phyloP scores from a whole-genome alignment of 441 rosid genomes.

The Erysimum pusillum region DNA sequence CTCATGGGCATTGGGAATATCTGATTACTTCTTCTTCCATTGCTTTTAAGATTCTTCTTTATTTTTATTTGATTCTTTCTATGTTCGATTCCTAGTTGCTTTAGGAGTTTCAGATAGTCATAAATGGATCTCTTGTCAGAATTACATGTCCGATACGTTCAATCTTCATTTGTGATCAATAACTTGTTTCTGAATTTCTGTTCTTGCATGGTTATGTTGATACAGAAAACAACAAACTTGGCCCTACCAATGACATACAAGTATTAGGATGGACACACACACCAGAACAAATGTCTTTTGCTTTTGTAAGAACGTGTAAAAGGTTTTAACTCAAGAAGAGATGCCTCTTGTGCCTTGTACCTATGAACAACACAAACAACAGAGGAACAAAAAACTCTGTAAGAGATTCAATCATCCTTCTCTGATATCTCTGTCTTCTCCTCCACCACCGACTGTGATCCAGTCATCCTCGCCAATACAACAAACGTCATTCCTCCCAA shows the following conservation, averaged over 20 bases:
- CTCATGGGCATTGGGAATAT: background rate
- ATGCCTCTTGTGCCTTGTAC: slow-evolving; percentile 19
- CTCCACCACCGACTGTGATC: slow-evolving; percentile 46
- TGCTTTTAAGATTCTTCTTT: background rate
- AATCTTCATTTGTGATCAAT: background rate
- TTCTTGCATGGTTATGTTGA: background rate
- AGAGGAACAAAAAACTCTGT: slow-evolving; percentile 21
- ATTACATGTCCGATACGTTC: background rate
- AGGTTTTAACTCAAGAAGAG: slow-evolving; percentile 35
- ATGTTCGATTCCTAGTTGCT: background rate
- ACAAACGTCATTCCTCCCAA: slow-evolving; percentile 95
- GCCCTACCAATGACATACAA: slow-evolving; percentile 2
- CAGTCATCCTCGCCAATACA: slow-evolving; percentile 78
- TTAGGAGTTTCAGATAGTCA: background rate
- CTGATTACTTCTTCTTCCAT: background rate
- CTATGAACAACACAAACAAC: slow-evolving; percentile 15
- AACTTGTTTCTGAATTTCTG: background rate
- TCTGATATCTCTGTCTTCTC: slow-evolving; percentile 32
- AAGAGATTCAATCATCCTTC: slow-evolving; percentile 45
- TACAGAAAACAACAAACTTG: slow-evolving; percentile 19
- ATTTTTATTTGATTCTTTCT: background rate
- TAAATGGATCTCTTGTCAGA: background rate
- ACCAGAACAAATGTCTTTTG: slow-evolving; percentile 27
- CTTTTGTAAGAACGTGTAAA: slow-evolving; percentile 26
- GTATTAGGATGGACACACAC: slow-evolving; percentile 12